Percentiles rank a stretch among this genome's conserved stretches.
Evolutionary conservation across 2,329 filamentous ascomycete genomes (phyloP).

Genomic region (Fusarium camptoceras): DNA sequence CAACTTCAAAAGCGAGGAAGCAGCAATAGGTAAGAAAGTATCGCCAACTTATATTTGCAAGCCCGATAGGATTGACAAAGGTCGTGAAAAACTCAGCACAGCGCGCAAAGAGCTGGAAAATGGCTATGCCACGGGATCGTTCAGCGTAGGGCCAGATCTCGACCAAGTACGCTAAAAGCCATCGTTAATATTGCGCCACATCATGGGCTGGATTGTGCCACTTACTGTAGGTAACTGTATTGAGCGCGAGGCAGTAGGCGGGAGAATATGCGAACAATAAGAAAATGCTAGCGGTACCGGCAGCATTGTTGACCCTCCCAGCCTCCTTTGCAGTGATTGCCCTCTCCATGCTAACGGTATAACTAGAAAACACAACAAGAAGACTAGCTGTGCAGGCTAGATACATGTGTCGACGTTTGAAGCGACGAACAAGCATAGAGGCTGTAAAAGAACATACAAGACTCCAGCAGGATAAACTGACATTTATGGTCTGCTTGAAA

Average conservation of each 20-base stretch:
- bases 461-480: background rate
- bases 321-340: background rate
- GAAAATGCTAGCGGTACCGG: background rate
- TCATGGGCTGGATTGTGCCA: rapidly evolving
- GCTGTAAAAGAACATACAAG: background rate
- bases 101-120: background rate
- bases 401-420: background rate
- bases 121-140: background rate
- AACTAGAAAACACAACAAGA: background rate
- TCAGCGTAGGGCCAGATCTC: background rate
- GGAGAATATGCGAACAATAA: background rate
- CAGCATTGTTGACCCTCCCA: background rate
- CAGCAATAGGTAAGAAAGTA: constrained; percentile 42
- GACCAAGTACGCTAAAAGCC: background rate
- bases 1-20: constrained; percentile 59
- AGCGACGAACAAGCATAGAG: background rate
- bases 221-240: background rate
- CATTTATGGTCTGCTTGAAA: background rate
- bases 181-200: rapidly evolving
- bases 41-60: background rate
- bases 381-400: background rate
- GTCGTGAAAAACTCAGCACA: background rate
- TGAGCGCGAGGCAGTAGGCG: background rate
- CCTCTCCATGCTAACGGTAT: background rate
- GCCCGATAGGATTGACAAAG: background rate